Conservation (phyloP, 768 basidiomycete genomes). For the Psilocybe tampanensis region DNA sequence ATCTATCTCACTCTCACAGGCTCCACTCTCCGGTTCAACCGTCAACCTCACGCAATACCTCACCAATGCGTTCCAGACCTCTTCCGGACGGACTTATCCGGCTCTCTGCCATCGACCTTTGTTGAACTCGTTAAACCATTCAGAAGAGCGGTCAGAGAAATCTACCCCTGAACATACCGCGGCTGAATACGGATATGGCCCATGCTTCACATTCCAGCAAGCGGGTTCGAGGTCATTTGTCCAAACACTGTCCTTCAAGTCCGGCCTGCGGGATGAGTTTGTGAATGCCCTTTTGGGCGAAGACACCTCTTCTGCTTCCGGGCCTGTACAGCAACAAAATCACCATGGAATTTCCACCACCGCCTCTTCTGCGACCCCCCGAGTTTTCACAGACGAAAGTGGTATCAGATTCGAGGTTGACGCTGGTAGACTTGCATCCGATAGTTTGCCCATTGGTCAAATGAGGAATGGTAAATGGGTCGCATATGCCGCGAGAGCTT, state of each 20-base stretch:
- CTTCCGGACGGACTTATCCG: conserved; percentile 50
- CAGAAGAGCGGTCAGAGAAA: conserved; percentile 14
- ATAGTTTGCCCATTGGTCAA: conserved; percentile 58
- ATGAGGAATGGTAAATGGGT: conserved; percentile 89
- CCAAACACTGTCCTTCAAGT: conserved; percentile 22
- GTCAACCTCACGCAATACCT: conserved; percentile 54
- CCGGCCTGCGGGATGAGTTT: conserved; percentile 59
- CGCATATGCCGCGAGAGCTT: conserved; percentile 77
- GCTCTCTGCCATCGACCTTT: conserved; percentile 50
- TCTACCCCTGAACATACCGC: not conserved
- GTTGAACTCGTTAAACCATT: conserved; percentile 16
- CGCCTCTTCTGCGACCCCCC: not conserved
- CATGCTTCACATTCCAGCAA: conserved; percentile 23
- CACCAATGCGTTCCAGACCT: conserved; percentile 38
- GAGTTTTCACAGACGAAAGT: conserved; percentile 20
- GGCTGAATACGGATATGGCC: conserved; percentile 1
- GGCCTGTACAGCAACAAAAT: conserved; percentile 3
- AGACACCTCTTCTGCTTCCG: conserved; percentile 5
- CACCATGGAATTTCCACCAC: not conserved
- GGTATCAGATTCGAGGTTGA: conserved; percentile 40
- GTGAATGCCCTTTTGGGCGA: conserved; percentile 34
- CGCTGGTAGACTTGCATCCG: conserved; percentile 36
- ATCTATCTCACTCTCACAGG: conserved; percentile 40
- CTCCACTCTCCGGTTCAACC: conserved; percentile 44
- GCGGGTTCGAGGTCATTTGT: conserved; percentile 16